A percentile compares a stretch with the other conserved stretches of the same genome.
Evolutionary conservation across 2,329 filamentous ascomycete species (phyloP).

Genomic region (Pseudovirgaria hyperparasitica): DNA sequence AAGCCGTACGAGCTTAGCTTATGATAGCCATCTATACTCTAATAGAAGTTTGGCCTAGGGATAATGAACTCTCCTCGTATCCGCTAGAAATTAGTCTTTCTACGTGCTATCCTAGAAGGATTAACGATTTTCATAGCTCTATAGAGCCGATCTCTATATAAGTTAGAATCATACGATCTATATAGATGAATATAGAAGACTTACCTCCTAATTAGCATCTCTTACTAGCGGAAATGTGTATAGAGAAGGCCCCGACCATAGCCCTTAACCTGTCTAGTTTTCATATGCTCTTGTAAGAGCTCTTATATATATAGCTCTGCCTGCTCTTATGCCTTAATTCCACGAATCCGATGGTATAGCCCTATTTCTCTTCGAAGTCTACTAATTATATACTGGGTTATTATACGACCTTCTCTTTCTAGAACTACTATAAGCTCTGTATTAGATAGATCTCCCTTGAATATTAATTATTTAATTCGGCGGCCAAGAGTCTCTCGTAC

Average conservation of each 20-base stretch:
- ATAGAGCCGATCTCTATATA: no score
- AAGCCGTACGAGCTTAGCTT: constrained; percentile 1
- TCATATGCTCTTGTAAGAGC: neutral
- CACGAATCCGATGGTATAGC: neutral
- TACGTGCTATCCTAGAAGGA: constrained; percentile 1
- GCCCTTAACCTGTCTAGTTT: neutral
- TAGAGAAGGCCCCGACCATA: constrained; percentile 1
- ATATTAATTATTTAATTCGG: neutral
- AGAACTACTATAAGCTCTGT: neutral
- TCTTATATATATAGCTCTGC: constrained; percentile 1
- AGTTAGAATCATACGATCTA: constrained; percentile 1
- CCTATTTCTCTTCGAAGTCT: constrained; percentile 1
- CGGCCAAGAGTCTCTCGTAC: no score
- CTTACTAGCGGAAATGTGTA: constrained; percentile 1
- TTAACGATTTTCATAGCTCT: no score
- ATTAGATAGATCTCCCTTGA: constrained; percentile 1
- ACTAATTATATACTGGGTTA: constrained; percentile 1
- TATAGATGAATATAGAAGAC: neutral
- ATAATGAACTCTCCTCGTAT: constrained; percentile 1
- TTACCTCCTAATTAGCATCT: no score
- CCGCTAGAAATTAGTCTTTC: constrained; percentile 1
- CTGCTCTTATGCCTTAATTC: constrained; percentile 1
- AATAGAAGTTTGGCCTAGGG: constrained; percentile 1
- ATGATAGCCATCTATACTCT: constrained; percentile 1
- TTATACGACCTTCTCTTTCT: neutral